Evolutionary conservation across 2,329 filamentous ascomycete species (phyloP).

Genomic region (Fulvia fulva): DNA sequence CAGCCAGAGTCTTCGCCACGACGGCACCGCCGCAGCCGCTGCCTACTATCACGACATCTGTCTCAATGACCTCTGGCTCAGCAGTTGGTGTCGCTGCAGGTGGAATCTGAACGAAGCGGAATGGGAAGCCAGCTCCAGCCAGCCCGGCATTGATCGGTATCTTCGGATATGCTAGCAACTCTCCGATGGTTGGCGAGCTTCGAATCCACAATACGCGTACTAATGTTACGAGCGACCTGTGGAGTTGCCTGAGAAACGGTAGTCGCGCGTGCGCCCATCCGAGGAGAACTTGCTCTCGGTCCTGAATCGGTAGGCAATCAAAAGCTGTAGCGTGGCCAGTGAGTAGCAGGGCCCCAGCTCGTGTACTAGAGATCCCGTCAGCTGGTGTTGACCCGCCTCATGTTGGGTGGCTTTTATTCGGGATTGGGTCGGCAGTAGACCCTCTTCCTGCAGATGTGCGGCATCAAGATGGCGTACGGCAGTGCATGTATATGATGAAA

Average conservation of each 20-base stretch:
- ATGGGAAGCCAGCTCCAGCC: slow-evolving; percentile 50
- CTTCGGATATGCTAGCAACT: slow-evolving; percentile 56
- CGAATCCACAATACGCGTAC: slow-evolving; percentile 54
- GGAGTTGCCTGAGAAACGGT: slow-evolving; percentile 52
- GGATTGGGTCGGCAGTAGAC: slow-evolving; percentile 12
- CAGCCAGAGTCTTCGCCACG: slow-evolving; percentile 72
- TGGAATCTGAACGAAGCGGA: slow-evolving; percentile 59
- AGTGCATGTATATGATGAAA: background rate
- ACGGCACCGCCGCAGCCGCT: slow-evolving; percentile 84
- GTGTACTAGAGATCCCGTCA: slow-evolving; percentile 47
- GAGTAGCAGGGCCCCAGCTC: slow-evolving; percentile 59
- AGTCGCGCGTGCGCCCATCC: slow-evolving; percentile 60
- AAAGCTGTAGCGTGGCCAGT: slow-evolving; percentile 65
- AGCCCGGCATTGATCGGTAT: slow-evolving; percentile 53
- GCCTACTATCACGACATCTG: slow-evolving; percentile 80
- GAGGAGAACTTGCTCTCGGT: slow-evolving; percentile 60
- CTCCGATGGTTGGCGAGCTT: slow-evolving; percentile 52
- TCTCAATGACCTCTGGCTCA: slow-evolving; percentile 60
- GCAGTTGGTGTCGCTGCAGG: slow-evolving; percentile 24
- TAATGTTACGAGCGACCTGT: slow-evolving; percentile 54
- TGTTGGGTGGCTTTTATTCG: slow-evolving; percentile 18
- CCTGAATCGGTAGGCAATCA: slow-evolving; percentile 55
- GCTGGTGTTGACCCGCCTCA: slow-evolving; percentile 10
- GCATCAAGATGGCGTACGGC: background rate
- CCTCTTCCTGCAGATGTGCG: background rate